Evolutionary conservation across 2,329 filamentous ascomycete genomes (phyloP).

Genomic region (Escovopsis sp.): DNA sequence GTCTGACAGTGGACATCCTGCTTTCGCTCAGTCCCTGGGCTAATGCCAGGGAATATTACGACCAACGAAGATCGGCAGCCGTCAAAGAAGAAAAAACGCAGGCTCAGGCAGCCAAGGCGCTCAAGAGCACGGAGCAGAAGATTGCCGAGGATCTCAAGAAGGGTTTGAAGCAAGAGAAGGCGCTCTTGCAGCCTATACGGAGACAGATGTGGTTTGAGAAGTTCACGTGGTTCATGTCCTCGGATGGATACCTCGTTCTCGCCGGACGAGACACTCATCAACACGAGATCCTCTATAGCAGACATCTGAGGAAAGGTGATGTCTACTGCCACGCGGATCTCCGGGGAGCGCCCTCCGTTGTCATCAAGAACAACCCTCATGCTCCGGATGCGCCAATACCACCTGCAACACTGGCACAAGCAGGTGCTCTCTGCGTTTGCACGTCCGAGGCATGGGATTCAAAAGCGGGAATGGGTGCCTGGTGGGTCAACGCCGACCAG

Average conservation of each 20-base stretch:
- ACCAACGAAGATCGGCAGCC: conserved; percentile 69
- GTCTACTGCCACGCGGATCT: conserved; percentile 85
- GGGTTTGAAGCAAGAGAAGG: conserved; percentile 81
- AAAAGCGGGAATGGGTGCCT: conserved; percentile 88
- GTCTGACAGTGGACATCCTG: conserved; percentile 67
- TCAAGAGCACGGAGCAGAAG: conserved; percentile 84
- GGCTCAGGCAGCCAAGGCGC: conserved; percentile 62
- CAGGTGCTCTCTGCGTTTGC: conserved; percentile 69
- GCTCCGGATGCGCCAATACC: conserved; percentile 76
- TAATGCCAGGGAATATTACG: conserved; percentile 85
- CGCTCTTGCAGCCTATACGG: conserved; percentile 66
- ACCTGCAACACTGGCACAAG: conserved; percentile 80
- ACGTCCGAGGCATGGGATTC: conserved; percentile 89
- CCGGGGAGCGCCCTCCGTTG: conserved; percentile 65
- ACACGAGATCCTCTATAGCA: conserved; percentile 80
- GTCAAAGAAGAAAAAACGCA: conserved; percentile 79
- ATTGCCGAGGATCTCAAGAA: conserved; percentile 76
- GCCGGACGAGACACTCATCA: conserved; percentile 81
- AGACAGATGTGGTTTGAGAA: conserved; percentile 94
- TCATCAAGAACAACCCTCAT: conserved; percentile 75
- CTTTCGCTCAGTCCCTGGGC: conserved; percentile 69
- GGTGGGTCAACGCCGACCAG: conserved; percentile 86
- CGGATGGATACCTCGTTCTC: conserved; percentile 84
- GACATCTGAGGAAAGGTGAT: conserved; percentile 76
- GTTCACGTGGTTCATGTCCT: conserved; percentile 88